Evolutionary conservation across 2,329 filamentous ascomycete genomes (phyloP), one percentile per base, ranked within the genome.

Genomic region (Fusarium denticulatum): DNA sequence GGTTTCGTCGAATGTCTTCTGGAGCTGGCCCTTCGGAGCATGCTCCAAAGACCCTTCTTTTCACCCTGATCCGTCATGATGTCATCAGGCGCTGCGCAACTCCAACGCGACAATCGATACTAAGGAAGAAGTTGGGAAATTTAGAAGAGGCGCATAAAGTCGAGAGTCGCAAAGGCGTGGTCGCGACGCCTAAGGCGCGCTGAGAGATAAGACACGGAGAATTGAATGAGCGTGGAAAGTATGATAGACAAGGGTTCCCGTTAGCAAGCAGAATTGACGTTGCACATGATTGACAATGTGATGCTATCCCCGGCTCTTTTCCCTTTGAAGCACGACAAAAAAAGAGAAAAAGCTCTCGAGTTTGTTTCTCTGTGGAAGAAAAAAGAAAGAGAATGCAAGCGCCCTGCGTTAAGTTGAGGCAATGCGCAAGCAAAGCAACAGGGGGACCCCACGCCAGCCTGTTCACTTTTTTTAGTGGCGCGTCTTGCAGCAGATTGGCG

Each of bases 11-110:
- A 74, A 18, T 66, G 56, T 50, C 69, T 77, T 49, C 71, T 71
- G 60, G 82, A 81, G 78, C 85, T 87, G 68, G 83, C 83, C 69
- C 82, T 85, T 71, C 87, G 85, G 73, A 90, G 83, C 62, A 90
- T 80, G 67, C 83, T 82, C 85, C 84, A 86, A 69, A 88, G 86
- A 55, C 84, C 81, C 74, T 83, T 85, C 80, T 85, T 79, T 45
- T 79, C 78, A 52, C 73, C 73, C 58, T 78, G 77, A 58, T 81
- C 80, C 58, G 81, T 78, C 81, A 82, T 82, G 72, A 74, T 78
- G 72, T 69, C 74, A 75, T 78, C 34, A 50, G 65, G 56, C 52
- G 58, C 49, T 59, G 64, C 67, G 49, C 46, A 60, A 72, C 60
- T 71, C 53, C 56, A 42, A 52, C n/a, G 66, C 61, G 72, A 74